These are phyloP conservation scores for Hypoxylon lenormandii DNA, from an alignment of 495 filamentous ascomycete genomes.

Conservation along the genomic window DNA sequence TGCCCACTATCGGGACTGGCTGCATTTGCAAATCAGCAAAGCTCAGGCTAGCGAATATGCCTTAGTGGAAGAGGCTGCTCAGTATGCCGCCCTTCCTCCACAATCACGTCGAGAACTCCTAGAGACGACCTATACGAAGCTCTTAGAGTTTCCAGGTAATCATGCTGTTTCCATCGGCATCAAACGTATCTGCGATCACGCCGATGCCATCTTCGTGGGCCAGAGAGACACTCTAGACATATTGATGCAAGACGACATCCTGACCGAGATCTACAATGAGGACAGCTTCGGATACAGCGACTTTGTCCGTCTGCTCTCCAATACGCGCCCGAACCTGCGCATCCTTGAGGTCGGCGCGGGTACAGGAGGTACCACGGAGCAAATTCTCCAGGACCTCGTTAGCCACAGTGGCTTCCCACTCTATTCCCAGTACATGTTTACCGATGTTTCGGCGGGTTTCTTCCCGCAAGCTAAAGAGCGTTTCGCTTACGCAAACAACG, in stretches of 20 bases:
- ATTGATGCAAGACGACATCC: slow-evolving; percentile 49
- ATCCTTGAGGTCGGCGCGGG: no score
- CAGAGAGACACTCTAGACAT: slow-evolving; percentile 49
- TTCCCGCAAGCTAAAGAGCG: slow-evolving; percentile 53
- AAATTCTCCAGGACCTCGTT: slow-evolving; percentile 37
- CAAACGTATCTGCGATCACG: slow-evolving; percentile 48
- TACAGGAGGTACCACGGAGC: no score
- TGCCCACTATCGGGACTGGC: slow-evolving; percentile 50
- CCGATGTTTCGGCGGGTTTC: slow-evolving; percentile 60
- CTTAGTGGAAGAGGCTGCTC: no score
- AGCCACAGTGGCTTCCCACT: slow-evolving; percentile 32
- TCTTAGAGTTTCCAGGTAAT: no score
- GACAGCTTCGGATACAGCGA: slow-evolving; percentile 41
- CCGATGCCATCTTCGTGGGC: slow-evolving; percentile 48
- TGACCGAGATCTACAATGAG: slow-evolving; percentile 51
- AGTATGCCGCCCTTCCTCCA: no score
- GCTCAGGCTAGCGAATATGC: slow-evolving; percentile 46
- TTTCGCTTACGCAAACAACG: slow-evolving; percentile 35
- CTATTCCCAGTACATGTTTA: slow-evolving; percentile 57
- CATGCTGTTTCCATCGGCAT: slow-evolving; percentile 37
- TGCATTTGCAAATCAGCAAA: slow-evolving; percentile 35
- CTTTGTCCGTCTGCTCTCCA: slow-evolving; percentile 43
- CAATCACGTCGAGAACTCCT: slow-evolving; percentile 22
- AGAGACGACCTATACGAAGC: no score
- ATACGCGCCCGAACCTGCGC: slow-evolving; percentile 49